Evolutionary conservation across 1,284 basidiomycete species (phyloP).

Genomic region (Ustanciosporium gigantosporum): DNA sequence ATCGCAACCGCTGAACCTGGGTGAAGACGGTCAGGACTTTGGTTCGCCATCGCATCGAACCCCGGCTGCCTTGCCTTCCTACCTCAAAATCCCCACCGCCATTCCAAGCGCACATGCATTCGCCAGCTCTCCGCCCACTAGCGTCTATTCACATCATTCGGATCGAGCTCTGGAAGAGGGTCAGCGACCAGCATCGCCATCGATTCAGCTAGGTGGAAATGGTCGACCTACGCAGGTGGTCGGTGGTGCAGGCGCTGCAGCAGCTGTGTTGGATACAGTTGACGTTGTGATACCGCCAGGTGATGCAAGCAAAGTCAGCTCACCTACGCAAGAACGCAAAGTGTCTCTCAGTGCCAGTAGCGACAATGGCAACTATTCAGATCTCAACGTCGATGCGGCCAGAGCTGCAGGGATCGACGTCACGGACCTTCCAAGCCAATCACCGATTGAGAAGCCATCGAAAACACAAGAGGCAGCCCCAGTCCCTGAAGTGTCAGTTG

Average conservation of each 20-base stretch:
- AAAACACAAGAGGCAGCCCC: background rate
- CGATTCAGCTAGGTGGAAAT: constrained; percentile 19
- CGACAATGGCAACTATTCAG: background rate
- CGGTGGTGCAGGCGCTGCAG: constrained; percentile 37
- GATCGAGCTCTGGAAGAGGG: constrained; percentile 9
- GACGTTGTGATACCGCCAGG: constrained; percentile 48
- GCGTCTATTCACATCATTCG: constrained; percentile 29
- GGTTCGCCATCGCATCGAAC: constrained; percentile 4
- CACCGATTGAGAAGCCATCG: background rate
- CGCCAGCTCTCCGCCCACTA: constrained; percentile 13
- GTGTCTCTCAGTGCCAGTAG: constrained; percentile 3
- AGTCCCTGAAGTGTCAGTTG: too few relatives aligned
- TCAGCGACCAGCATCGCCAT: constrained; percentile 28
- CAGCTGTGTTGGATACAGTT: constrained; percentile 42
- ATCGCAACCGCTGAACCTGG: constrained; percentile 17
- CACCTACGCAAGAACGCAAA: constrained; percentile 24
- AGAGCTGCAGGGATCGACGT: constrained; percentile 31
- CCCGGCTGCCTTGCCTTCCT: constrained; percentile 51
- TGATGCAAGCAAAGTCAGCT: constrained; percentile 45
- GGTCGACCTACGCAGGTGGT: constrained; percentile 7
- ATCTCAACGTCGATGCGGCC: constrained; percentile 14
- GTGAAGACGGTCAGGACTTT: constrained; percentile 6
- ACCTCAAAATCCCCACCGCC: constrained; percentile 58
- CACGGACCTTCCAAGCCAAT: constrained; percentile 8
- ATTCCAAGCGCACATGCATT: constrained; percentile 53